phyloP scores from a whole-genome alignment of 176 grass and related monocot species.

The Musa acuminata region DNA sequence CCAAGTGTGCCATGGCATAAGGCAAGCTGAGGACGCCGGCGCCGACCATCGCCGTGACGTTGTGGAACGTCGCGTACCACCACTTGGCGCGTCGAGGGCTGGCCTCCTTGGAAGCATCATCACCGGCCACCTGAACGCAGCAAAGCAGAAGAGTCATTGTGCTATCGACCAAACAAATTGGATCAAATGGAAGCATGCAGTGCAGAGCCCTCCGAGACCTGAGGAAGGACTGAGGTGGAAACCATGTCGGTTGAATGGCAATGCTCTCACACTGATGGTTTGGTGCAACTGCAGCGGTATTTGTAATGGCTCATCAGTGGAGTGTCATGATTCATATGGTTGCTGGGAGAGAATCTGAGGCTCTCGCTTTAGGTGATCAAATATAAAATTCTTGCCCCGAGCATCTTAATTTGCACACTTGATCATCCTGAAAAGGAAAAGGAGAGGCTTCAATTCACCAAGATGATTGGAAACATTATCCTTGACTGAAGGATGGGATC shows the following conservation, averaged over 20 bases:
- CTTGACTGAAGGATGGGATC: conserved; percentile 13
- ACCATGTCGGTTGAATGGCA: conserved; percentile 3
- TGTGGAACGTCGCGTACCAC: conserved; percentile 25
- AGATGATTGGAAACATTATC: conserved; percentile 17
- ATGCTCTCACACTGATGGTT: not conserved
- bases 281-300: conserved; percentile 15
- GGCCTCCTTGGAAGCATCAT: not conserved
- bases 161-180: not conserved
- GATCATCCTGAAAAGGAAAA: conserved; percentile 26
- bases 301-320: not conserved
- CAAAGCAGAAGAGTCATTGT: not conserved
- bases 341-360: not conserved
- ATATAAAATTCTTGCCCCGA: too few relatives aligned
- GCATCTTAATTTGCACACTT: not conserved
- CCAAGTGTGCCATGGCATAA: conserved; percentile 25
- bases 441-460: conserved; percentile 29
- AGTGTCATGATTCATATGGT: not conserved
- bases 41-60: conserved; percentile 25
- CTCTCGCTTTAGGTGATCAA: too few relatives aligned
- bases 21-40: conserved; percentile 23
- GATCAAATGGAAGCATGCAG: not conserved
- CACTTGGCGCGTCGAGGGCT: conserved; percentile 10
- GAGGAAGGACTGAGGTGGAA: conserved; percentile 9
- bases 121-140: conserved; percentile 24
- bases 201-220: not conserved